phyloP scores from a whole-genome alignment of 768 basidiomycete genomes.

The Amanita rimosa region DNA sequence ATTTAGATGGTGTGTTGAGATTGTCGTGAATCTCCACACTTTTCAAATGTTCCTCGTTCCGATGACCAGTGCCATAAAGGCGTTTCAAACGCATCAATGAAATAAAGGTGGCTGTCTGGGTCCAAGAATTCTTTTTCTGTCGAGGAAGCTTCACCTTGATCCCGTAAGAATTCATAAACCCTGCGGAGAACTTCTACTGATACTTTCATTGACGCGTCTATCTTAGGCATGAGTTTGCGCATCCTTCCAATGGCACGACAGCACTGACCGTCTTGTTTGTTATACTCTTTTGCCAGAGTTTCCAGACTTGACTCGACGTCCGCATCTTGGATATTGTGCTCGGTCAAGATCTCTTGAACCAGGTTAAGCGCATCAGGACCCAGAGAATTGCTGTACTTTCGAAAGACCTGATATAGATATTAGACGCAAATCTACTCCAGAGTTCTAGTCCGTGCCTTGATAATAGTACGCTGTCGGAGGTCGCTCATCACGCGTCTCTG shows the following conservation, averaged over 20 bases:
- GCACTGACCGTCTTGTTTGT: constrained; percentile 71
- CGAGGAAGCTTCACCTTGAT: constrained; percentile 39
- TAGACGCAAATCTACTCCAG: not conserved
- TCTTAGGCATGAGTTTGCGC: not conserved
- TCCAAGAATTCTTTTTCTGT: constrained; percentile 58
- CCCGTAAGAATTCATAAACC: constrained; percentile 68
- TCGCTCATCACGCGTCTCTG: constrained; percentile 28
- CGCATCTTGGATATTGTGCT: constrained; percentile 58
- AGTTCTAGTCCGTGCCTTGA: constrained; percentile 24
- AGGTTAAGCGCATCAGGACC: constrained; percentile 68
- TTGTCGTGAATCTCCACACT: constrained; percentile 31
- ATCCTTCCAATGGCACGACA: not conserved
- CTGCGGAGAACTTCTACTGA: constrained; percentile 53
- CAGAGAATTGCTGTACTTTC: constrained; percentile 82
- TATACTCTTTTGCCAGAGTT: constrained; percentile 76
- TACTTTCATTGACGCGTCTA: constrained; percentile 80
- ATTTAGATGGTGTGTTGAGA: not conserved
- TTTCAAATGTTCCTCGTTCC: constrained; percentile 81
- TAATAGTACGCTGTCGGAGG: constrained; percentile 33
- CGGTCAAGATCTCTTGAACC: constrained; percentile 58
- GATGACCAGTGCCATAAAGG: constrained; percentile 87
- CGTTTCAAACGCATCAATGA: constrained; percentile 93
- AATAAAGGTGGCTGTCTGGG: constrained; percentile 68
- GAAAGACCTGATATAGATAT: constrained; percentile 46
- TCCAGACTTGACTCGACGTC: constrained; percentile 71